Conservation (phyloP, 768 basidiomycete genomes). For the Butyriboletus loyo region DNA sequence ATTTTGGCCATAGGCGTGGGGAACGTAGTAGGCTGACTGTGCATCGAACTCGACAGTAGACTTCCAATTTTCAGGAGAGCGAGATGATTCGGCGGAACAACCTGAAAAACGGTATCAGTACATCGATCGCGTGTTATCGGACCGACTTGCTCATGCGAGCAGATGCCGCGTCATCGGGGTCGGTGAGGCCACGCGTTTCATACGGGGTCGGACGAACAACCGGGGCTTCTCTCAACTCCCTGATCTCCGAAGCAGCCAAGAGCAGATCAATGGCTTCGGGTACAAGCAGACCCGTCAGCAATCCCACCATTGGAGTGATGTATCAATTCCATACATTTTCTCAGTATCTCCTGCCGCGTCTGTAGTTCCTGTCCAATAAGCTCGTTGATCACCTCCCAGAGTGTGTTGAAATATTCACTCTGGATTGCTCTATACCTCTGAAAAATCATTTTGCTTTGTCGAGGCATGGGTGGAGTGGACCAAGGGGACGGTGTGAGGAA, state of each 20-base stretch:
- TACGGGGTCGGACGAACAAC: background rate
- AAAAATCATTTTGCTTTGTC: slow-evolving; percentile 7
- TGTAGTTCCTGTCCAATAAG: slow-evolving; percentile 14
- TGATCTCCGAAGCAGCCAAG: background rate
- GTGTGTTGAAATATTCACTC: slow-evolving; percentile 18
- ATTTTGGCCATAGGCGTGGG: background rate
- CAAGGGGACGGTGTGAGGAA: background rate
- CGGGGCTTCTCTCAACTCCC: background rate
- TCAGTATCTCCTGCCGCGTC: slow-evolving; percentile 23
- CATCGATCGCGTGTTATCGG: background rate
- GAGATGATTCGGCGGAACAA: background rate
- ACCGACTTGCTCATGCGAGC: slow-evolving; percentile 7
- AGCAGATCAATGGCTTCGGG: slow-evolving; percentile 12
- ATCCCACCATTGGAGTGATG: background rate
- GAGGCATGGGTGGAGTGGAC: background rate
- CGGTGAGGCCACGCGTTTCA: background rate
- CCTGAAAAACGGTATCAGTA: slow-evolving; percentile 8
- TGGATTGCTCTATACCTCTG: slow-evolving; percentile 26
- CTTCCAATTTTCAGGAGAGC: background rate
- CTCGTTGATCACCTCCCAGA: slow-evolving; percentile 16
- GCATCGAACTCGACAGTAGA: background rate
- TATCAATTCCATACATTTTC: slow-evolving; percentile 10
- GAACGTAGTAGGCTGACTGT: background rate
- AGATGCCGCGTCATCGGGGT: background rate
- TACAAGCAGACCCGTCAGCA: background rate